phyloP scores from a whole-genome alignment of 2,329 filamentous ascomycete species.

The Claviceps fusiformis region DNA sequence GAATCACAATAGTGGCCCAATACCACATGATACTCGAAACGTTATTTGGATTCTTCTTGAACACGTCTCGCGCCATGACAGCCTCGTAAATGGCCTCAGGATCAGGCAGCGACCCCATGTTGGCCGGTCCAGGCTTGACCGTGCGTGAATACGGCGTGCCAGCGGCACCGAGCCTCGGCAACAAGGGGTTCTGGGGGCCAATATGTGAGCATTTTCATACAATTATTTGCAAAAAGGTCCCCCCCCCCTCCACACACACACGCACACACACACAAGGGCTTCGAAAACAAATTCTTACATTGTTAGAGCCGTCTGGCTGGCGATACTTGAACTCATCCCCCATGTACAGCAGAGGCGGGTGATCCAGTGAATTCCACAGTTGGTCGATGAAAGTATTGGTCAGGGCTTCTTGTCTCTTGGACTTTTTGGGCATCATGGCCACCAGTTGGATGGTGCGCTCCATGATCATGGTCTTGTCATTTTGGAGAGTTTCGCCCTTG shows the following conservation, averaged over 20 bases:
- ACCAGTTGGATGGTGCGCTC: conserved; percentile 60
- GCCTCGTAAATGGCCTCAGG: conserved; percentile 49
- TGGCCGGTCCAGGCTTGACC: conserved; percentile 42
- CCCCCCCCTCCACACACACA: too few relatives aligned
- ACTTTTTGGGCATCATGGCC: conserved; percentile 47
- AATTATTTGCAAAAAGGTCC: too few relatives aligned
- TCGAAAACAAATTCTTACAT: conserved; percentile 25
- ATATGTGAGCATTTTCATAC: not conserved
- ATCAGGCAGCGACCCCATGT: conserved; percentile 54
- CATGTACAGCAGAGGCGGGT: conserved; percentile 55
- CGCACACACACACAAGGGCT: too few relatives aligned
- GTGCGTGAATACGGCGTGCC: conserved; percentile 54
- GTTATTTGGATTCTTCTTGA: conserved; percentile 53
- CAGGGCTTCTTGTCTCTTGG: conserved; percentile 45
- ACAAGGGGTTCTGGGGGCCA: conserved; percentile 41
- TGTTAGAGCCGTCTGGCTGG: conserved; percentile 56
- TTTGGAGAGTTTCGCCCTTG: conserved; percentile 46
- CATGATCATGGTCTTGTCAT: conserved; percentile 70
- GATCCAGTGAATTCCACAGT: conserved; percentile 59
- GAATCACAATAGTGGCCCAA: conserved; percentile 60
- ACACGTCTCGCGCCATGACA: conserved; percentile 39
- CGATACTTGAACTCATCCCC: conserved; percentile 52
- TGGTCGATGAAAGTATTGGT: conserved; percentile 55
- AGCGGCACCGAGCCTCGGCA: conserved; percentile 53
- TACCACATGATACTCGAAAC: conserved; percentile 61